Evolutionary conservation across 2,329 filamentous ascomycete genomes (phyloP).

Genomic region (Aureobasidium zeae): DNA sequence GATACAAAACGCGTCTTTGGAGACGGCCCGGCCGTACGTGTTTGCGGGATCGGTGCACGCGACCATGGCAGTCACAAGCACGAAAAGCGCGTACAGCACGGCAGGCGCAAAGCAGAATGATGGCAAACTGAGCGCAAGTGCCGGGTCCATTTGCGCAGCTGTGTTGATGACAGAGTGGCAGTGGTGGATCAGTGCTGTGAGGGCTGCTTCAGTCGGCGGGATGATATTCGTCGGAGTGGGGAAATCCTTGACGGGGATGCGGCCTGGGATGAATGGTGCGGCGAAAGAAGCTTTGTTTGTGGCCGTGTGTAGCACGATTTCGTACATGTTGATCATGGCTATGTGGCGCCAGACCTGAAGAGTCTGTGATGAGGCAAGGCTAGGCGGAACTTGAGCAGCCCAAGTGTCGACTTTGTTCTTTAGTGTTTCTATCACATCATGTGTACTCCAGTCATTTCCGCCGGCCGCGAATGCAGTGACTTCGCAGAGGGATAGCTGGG

Average conservation of each 20-base stretch:
- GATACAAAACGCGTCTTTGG: neutral
- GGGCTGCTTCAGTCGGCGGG: neutral
- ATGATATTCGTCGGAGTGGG: slow-evolving; percentile 20
- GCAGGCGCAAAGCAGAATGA: neutral
- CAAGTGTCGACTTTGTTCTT: slow-evolving; percentile 22
- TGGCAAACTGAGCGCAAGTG: neutral
- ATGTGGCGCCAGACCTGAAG: slow-evolving; percentile 23
- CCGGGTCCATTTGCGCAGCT: neutral
- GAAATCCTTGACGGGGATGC: slow-evolving; percentile 23
- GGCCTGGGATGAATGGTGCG: slow-evolving; percentile 25
- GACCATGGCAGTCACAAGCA: neutral
- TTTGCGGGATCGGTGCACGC: neutral
- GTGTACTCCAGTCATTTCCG: slow-evolving; percentile 19
- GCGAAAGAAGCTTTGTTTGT: slow-evolving; percentile 25
- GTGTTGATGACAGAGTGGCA: neutral
- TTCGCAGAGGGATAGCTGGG: slow-evolving; percentile 19
- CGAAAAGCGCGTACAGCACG: neutral
- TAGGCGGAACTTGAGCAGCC: slow-evolving; percentile 20
- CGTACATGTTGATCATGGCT: slow-evolving; percentile 24
- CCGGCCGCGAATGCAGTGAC: slow-evolving; percentile 17
- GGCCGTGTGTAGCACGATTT: slow-evolving; percentile 24
- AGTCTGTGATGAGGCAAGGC: slow-evolving; percentile 16
- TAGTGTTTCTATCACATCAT: slow-evolving; percentile 19
- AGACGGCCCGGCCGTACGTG: neutral
- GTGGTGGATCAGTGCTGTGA: neutral